Evolutionary conservation across 495 filamentous ascomycete species (phyloP).

Genomic region (Penicillium turbatum): DNA sequence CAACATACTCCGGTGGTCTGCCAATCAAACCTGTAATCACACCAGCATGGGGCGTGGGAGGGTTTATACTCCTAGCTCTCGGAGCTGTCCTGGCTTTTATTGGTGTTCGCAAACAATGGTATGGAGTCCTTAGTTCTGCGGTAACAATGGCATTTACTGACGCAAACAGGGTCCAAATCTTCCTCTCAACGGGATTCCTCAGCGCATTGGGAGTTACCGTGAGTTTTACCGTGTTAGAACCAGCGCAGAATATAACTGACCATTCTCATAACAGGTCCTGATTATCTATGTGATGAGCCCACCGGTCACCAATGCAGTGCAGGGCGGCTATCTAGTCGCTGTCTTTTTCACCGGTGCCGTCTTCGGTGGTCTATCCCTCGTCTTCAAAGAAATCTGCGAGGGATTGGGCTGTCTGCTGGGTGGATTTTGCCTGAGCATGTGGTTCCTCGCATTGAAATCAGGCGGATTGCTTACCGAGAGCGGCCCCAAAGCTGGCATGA

Average conservation of each 20-base stretch:
- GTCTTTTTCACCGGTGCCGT: constrained; percentile 68
- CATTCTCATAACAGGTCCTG: constrained; percentile 53
- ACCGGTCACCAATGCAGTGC: constrained; percentile 68
- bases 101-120: constrained; percentile 76
- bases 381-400: constrained; percentile 85
- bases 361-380: constrained; percentile 68
- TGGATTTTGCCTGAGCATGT: constrained; percentile 87
- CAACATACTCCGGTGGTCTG: constrained; percentile 39
- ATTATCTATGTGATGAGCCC: constrained; percentile 88
- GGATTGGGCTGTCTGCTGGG: constrained; percentile 82
- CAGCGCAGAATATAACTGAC: not conserved
- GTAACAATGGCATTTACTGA: constrained; percentile 2
- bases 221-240: constrained; percentile 15
- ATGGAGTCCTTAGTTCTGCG: not conserved
- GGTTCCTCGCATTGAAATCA: constrained; percentile 72
- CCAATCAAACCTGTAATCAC: constrained; percentile 73
- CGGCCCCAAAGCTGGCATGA: constrained; percentile 66
- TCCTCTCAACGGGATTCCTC: constrained; percentile 72
- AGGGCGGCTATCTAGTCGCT: constrained; percentile 87
- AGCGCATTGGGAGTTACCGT: constrained; percentile 68
- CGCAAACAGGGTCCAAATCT: constrained; percentile 61
- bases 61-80: constrained; percentile 66
- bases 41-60: constrained; percentile 74
- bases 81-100: constrained; percentile 68
- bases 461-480: constrained; percentile 66